phyloP scores from a whole-genome alignment of 1,284 basidiomycete species.

The Ceratobasidium sp. region DNA sequence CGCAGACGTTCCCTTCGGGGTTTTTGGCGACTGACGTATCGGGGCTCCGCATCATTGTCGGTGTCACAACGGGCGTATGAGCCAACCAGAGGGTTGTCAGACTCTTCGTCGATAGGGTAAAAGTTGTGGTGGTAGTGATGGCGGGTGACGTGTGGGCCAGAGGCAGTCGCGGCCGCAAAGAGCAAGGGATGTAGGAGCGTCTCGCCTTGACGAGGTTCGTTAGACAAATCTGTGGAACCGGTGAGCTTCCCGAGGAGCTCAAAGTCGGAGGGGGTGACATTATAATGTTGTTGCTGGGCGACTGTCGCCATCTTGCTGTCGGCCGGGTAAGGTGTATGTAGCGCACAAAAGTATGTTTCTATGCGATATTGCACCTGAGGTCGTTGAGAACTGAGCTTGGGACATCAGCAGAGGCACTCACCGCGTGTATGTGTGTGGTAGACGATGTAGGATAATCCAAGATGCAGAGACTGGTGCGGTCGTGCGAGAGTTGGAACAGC shows the following conservation, averaged over 20 bases:
- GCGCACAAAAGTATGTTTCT: conserved; percentile 16
- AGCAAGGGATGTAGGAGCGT: conserved; percentile 73
- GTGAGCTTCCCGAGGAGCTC: conserved; percentile 49
- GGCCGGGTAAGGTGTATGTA: conserved; percentile 29
- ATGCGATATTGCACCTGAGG: conserved; percentile 46
- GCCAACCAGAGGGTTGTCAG: conserved; percentile 33
- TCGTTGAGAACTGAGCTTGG: conserved; percentile 41
- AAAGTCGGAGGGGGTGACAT: conserved; percentile 22
- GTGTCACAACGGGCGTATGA: conserved; percentile 40
- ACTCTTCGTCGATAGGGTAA: conserved; percentile 64
- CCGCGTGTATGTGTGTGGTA: conserved; percentile 7
- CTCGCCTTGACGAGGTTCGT: conserved; percentile 11
- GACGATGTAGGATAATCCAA: background rate
- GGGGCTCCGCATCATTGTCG: conserved; percentile 39
- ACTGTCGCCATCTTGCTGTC: conserved; percentile 26
- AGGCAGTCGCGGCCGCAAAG: conserved; percentile 76
- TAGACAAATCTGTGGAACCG: conserved; percentile 8
- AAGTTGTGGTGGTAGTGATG: conserved; percentile 83
- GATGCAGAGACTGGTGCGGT: conserved; percentile 37
- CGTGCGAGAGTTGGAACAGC: background rate
- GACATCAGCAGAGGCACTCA: conserved; percentile 30
- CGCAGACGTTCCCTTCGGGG: conserved; percentile 72
- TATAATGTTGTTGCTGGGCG: conserved; percentile 3
- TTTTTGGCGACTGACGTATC: conserved; percentile 78
- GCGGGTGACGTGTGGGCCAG: conserved; percentile 77